phyloP scores from a whole-genome alignment of 2,329 filamentous ascomycete genomes.

The Fusarium sp. region DNA sequence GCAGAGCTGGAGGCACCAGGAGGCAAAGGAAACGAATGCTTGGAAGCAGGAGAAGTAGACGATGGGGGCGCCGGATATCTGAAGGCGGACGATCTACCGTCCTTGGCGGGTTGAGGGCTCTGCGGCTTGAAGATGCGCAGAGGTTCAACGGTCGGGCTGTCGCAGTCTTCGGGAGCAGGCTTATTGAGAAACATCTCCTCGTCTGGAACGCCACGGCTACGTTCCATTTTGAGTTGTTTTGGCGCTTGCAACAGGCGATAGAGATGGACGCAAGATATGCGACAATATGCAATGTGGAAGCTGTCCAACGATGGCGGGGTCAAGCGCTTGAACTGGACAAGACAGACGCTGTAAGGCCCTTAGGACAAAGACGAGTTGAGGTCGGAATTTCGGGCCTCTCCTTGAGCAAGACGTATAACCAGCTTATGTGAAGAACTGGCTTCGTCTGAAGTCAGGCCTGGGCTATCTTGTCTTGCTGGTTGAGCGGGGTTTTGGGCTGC shows the following conservation, averaged over 20 bases:
- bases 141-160: conserved; percentile 85
- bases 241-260: conserved; percentile 8
- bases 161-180: conserved; percentile 63
- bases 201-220: conserved; percentile 73
- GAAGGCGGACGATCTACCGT: conserved; percentile 54
- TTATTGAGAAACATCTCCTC: conserved; percentile 85
- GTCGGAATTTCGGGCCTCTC: conserved; percentile 7
- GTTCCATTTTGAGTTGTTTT: conserved; percentile 56
- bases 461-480: conserved; percentile 31
- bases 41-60: conserved; percentile 55
- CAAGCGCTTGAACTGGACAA: conserved; percentile 16
- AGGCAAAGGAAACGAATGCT: conserved; percentile 71
- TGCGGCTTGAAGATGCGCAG: conserved; percentile 85
- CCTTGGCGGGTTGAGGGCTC: conserved; percentile 67
- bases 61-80: conserved; percentile 63
- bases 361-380: conserved; percentile 9
- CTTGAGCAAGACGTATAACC: conserved; percentile 17
- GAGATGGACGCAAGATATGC: conserved; percentile 3
- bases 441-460: conserved; percentile 1
- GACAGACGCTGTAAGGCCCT: conserved; percentile 10
- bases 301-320: conserved; percentile 32
- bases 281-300: conserved; percentile 22
- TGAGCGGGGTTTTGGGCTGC: conserved; percentile 42
- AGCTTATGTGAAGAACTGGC: neutral
- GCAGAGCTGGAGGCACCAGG: conserved; percentile 78